A percentile compares a stretch with the other conserved stretches of the same genome.
Evolutionary conservation across 176 grass and related monocot species (phyloP).

Genomic region (Musa schizocarpa): DNA sequence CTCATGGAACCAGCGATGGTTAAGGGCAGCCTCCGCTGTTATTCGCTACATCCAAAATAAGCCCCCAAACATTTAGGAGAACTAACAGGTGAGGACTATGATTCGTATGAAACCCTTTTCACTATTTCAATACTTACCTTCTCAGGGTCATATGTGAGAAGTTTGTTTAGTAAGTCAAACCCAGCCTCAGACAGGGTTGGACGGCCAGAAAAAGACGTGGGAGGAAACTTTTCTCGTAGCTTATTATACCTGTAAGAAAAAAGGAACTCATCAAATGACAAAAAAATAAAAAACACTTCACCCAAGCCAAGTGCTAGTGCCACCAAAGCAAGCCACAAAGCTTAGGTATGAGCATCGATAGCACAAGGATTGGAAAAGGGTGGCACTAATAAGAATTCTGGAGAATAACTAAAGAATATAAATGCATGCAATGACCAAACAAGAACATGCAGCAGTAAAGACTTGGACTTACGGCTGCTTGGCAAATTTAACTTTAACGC

Average conservation of each 20-base stretch:
- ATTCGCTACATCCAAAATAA: conserved; percentile 48
- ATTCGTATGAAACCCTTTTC: not conserved
- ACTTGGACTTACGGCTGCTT: conserved; percentile 66
- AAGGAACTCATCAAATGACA: not conserved
- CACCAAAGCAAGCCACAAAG: not conserved
- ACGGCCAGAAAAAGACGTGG: conserved; percentile 53
- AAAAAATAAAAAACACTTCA: not conserved
- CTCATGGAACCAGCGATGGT: conserved; percentile 84
- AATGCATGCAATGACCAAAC: not conserved
- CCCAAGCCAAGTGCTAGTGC: not conserved
- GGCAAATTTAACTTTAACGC: conserved; percentile 42
- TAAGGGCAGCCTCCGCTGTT: conserved; percentile 75
- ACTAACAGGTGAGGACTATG: not conserved
- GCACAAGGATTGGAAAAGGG: not conserved
- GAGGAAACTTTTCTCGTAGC: conserved; percentile 75
- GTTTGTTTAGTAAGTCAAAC: conserved; percentile 82
- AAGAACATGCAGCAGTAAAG: not conserved
- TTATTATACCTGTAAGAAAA: conserved; percentile 25
- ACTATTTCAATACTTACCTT: conserved; percentile 34
- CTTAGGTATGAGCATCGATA: not conserved
- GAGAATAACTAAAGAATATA: not conserved
- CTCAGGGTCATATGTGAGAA: conserved; percentile 69
- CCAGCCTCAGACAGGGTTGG: conserved; percentile 73
- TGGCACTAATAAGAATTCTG: not conserved
- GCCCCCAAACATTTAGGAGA: conserved; percentile 24